Conservation (phyloP, 345 rosid species). For the Durio zibethinus region DNA sequence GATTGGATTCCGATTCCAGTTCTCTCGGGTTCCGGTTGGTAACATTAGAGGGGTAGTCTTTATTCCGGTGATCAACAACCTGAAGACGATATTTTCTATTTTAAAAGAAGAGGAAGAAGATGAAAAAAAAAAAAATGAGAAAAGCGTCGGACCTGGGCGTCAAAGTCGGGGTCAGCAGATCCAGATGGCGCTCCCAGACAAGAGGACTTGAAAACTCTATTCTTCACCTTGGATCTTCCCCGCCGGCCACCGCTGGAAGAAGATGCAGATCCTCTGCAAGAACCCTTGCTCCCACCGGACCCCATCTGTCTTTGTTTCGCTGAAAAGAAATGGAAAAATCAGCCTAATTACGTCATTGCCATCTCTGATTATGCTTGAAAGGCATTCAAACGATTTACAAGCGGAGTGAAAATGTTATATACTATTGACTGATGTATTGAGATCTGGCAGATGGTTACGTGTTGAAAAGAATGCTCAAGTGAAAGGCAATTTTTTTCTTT, state of each 20-base stretch:
- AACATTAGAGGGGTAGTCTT: constrained; percentile 29
- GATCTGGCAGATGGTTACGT: not conserved
- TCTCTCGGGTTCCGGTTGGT: constrained; percentile 23
- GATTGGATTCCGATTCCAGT: constrained; percentile 20
- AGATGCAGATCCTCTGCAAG: constrained; percentile 23
- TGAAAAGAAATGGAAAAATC: not conserved
- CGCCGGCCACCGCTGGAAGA: constrained; percentile 32
- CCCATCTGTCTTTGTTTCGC: constrained; percentile 45
- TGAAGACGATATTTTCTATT: not conserved
- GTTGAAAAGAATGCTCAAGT: not conserved
- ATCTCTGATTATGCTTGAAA: not conserved
- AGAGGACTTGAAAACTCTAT: constrained; percentile 60
- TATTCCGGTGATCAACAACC: constrained; percentile 25
- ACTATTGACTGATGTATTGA: not conserved
- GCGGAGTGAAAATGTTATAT: not conserved
- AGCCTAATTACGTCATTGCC: constrained; percentile 6
- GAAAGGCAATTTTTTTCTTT: not conserved
- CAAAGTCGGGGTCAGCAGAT: constrained; percentile 39
- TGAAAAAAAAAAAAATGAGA: not conserved
- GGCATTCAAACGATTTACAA: constrained; percentile 11
- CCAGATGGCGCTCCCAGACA: constrained; percentile 67
- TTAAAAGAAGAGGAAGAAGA: not conserved
- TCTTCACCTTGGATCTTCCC: constrained; percentile 45
- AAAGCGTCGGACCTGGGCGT: constrained; percentile 37
- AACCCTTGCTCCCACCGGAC: constrained; percentile 69